phyloP scores from a whole-genome alignment of 2,329 filamentous ascomycete species.

The Monosporascus sp. region DNA sequence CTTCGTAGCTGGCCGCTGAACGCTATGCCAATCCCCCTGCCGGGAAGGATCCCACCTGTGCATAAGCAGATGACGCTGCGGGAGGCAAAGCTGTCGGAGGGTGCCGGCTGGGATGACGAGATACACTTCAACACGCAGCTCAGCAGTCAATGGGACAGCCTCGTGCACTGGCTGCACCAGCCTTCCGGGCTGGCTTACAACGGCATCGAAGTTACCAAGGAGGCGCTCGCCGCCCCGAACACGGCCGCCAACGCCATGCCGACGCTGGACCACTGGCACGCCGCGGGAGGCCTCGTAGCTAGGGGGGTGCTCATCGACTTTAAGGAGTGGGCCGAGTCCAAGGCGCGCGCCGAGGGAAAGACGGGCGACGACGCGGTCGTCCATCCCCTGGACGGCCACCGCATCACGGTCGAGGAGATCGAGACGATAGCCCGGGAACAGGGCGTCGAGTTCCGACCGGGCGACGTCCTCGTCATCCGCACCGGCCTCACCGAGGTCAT shows the following conservation, averaged over 20 bases:
- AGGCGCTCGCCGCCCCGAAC: conserved; percentile 23
- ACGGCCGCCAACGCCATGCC: conserved; percentile 29
- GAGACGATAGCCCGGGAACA: conserved; percentile 54
- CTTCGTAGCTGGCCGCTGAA: conserved; percentile 36
- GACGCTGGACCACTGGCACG: conserved; percentile 45
- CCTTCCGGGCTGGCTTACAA: conserved; percentile 44
- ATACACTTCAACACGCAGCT: conserved; percentile 51
- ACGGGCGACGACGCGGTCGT: conserved; percentile 35
- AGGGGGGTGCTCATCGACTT: conserved; percentile 54
- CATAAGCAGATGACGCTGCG: conserved; percentile 32
- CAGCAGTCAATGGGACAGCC: conserved; percentile 52
- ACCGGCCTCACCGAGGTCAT: conserved; percentile 58
- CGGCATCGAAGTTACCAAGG: conserved; percentile 33
- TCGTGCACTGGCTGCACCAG: conserved; percentile 42
- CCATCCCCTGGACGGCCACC: conserved; percentile 45
- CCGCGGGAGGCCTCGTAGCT: conserved; percentile 45
- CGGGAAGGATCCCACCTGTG: conserved; percentile 27
- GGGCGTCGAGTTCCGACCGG: conserved; percentile 57
- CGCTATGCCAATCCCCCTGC: conserved; percentile 30
- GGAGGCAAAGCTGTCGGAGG: conserved; percentile 21
- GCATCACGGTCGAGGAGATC: conserved; percentile 50
- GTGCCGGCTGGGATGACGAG: conserved; percentile 40
- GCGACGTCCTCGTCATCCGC: conserved; percentile 62
- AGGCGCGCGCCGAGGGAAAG: conserved; percentile 41
- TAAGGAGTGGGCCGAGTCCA: conserved; percentile 28